phyloP scores from a whole-genome alignment of 768 basidiomycete species.

The Phylloporus sp. region DNA sequence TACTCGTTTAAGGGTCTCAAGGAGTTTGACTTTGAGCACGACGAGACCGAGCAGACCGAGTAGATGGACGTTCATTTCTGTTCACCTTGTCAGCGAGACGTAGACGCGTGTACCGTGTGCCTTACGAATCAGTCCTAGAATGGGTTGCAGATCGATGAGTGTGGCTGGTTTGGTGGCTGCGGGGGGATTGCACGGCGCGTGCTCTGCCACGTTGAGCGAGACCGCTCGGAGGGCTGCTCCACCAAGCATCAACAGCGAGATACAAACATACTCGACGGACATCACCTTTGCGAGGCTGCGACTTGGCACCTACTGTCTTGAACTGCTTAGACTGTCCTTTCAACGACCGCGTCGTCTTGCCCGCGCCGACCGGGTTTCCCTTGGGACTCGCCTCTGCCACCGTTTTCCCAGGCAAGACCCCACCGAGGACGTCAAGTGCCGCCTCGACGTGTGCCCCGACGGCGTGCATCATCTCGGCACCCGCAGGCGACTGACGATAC shows the following conservation, averaged over 20 bases:
- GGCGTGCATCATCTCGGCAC: constrained; percentile 35
- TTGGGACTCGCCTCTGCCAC: constrained; percentile 9
- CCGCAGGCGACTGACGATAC: constrained; percentile 47
- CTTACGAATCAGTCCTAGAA: constrained; percentile 55
- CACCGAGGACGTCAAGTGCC: constrained; percentile 46
- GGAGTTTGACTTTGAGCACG: constrained; percentile 59
- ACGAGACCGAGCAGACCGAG: constrained; percentile 66
- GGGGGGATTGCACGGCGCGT: neutral
- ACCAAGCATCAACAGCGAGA: neutral
- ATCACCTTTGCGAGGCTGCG: constrained; percentile 40
- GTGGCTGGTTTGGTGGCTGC: neutral
- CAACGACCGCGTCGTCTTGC: constrained; percentile 12
- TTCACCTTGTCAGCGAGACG: neutral
- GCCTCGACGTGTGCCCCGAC: constrained; percentile 51
- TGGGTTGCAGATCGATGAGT: constrained; percentile 24
- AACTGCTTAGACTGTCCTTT: constrained; percentile 39
- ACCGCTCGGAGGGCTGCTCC: constrained; percentile 10
- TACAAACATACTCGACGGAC: neutral
- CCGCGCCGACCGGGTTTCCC: constrained; percentile 19
- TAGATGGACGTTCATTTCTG: constrained; percentile 56
- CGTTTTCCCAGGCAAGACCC: constrained; percentile 29
- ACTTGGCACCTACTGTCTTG: constrained; percentile 38
- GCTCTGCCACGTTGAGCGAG: constrained; percentile 16
- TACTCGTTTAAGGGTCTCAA: constrained; percentile 60
- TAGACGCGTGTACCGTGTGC: neutral